Conservation (phyloP, 2,329 filamentous ascomycete species). For the Plectosphaerella sp. region DNA sequence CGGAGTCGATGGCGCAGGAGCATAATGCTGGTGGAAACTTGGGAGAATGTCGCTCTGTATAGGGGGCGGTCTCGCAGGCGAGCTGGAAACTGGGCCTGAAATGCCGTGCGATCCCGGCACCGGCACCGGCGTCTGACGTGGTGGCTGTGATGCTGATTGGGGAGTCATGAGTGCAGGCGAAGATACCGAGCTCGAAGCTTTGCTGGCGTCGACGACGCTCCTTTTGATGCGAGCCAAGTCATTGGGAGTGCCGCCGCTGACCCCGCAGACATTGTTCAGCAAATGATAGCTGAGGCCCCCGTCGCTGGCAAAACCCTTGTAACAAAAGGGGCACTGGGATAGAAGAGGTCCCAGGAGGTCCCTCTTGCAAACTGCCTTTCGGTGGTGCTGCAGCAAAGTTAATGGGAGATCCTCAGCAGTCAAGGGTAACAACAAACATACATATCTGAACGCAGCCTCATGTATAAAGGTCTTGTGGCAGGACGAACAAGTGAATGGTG, state of each 20-base stretch:
- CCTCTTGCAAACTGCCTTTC: slow-evolving; percentile 26
- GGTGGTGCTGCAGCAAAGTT: slow-evolving; percentile 23
- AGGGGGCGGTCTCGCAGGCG: no score
- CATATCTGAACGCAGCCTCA: slow-evolving; percentile 3
- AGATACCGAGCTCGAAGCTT: no score
- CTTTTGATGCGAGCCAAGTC: neutral
- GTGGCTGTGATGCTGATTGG: no score
- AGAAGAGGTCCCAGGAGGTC: no score
- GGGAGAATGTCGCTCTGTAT: no score
- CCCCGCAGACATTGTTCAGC: slow-evolving; percentile 41
- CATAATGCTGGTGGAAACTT: neutral
- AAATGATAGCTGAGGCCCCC: slow-evolving; percentile 41
- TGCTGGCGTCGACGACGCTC: no score
- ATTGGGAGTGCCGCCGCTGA: slow-evolving; percentile 15
- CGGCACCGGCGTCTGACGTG: no score
- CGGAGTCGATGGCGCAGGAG: no score
- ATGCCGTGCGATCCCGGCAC: no score
- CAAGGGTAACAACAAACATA: slow-evolving; percentile 6
- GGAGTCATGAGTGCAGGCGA: no score
- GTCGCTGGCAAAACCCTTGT: slow-evolving; percentile 35
- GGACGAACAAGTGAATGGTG: slow-evolving; percentile 2
- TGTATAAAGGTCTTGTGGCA: slow-evolving; percentile 13
- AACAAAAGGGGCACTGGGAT: slow-evolving; percentile 36
- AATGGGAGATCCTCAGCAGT: neutral
- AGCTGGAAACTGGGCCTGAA: no score